Conservation (phyloP, 345 rosid genomes). For the Murraya koenigii region DNA sequence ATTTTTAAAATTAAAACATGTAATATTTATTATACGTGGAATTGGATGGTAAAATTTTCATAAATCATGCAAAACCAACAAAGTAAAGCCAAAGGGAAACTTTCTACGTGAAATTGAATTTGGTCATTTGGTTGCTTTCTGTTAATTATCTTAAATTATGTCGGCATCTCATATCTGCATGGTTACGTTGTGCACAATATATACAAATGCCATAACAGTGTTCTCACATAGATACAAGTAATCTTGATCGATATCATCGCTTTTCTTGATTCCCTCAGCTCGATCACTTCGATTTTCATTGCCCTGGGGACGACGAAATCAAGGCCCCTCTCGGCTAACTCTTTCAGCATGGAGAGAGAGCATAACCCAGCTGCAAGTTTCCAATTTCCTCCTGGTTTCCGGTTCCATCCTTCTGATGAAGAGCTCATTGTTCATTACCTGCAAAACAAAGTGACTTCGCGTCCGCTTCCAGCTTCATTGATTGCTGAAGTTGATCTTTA, state of each 20-base stretch:
- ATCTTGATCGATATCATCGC: constrained; percentile 3
- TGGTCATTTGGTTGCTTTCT: constrained; percentile 13
- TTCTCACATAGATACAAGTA: not conserved
- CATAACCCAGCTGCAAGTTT: constrained; percentile 9
- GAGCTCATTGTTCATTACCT: constrained; percentile 49
- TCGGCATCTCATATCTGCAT: constrained; percentile 19
- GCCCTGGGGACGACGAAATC: not conserved
- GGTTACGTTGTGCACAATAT: not conserved
- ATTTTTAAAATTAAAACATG: too few species aligned
- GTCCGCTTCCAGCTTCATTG: constrained; percentile 43
- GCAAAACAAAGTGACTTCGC: constrained; percentile 40
- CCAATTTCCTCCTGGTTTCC: constrained; percentile 53
- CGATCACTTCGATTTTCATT: not conserved
- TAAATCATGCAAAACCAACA: not conserved
- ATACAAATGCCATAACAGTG: constrained; percentile 16
- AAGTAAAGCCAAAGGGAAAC: constrained; percentile 11
- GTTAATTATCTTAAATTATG: constrained; percentile 16
- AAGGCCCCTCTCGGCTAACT: not conserved
- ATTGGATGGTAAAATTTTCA: not conserved
- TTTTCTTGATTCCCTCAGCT: constrained; percentile 10
- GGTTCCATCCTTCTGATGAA: constrained; percentile 59
- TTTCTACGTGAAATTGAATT: not conserved
- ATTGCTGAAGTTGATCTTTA: constrained; percentile 53
- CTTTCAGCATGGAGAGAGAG: constrained; percentile 24
- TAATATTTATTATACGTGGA: not conserved